Base-by-base conservation (phyloP, 768 basidiomycete genomes). In the Boletus eberwhitei region DNA sequence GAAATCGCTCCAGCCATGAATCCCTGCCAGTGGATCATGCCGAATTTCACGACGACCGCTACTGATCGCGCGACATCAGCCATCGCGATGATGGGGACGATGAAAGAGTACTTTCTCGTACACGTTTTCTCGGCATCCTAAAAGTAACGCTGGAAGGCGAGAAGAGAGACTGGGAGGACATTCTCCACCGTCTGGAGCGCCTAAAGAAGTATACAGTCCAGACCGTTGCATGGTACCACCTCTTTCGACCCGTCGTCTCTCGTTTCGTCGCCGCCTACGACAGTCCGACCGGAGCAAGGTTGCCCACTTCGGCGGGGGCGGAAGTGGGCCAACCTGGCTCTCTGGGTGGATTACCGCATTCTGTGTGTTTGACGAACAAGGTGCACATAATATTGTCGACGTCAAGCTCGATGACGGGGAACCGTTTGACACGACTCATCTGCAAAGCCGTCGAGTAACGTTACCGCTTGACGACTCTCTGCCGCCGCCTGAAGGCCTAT, bases 141-240 rank as follows among this genome's bases (percentile, higher is more conserved):
- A 53, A 13, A 21, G 52, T 53, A 2, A 53, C 46, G 5, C 8
- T 53, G 21, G 52, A 53, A 8, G 52, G 52, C 34, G 68, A 65
- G 32, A 68, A 63, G 45, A 45, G 51, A 2, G 78, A 79, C 57
- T 43, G 17, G 69, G 61, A 71, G 22, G 57, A 60, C 2, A 62
- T 79, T 16, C 59, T 72, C 4, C 8, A 29, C 1, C 65, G 76
- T 7, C 42, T 77, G 26, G 76, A 75, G n/a, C 73, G 69, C 51
- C 60, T 77, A 22, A 62, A 64, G 32, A 57, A 63, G 12, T 76
- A 72, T 43, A 74, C 71, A 2, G 47, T 71, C 17, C 59, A 58
- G 12, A 50, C 48, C 8, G 42, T 48, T 2, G 47, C 54, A 11
- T 74, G 68, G 65, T 55, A 62, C 32, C 54, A 53, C 37, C 58